Conservation (phyloP, 176 grass and related monocot species). For the Oryza glumipatula region DNA sequence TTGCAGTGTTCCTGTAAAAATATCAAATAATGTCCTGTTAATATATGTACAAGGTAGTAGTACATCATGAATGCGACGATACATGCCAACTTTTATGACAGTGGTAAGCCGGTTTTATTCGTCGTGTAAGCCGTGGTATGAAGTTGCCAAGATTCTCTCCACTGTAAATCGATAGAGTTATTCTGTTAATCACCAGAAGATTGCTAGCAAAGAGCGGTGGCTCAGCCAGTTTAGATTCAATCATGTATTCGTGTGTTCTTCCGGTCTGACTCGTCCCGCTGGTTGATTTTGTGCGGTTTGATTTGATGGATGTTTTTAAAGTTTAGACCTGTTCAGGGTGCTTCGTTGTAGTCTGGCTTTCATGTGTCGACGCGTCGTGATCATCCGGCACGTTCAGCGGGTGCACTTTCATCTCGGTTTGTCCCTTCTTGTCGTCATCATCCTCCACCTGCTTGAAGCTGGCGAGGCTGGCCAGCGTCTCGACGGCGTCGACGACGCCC, state of each 20-base stretch:
- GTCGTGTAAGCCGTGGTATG: conserved; percentile 24
- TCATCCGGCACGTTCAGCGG: conserved; percentile 45
- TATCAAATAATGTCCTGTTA: not conserved
- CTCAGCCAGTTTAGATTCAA: conserved; percentile 17
- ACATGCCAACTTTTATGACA: conserved; percentile 7
- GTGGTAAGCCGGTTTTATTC: conserved; percentile 43
- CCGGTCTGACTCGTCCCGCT: not conserved
- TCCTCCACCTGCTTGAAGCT: conserved; percentile 53
- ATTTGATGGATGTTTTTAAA: not conserved
- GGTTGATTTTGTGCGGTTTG: not conserved
- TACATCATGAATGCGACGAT: not conserved
- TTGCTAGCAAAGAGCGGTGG: not conserved
- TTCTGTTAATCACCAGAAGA: not conserved
- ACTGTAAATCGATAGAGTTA: conserved; percentile 27
- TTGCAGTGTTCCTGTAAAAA: not conserved
- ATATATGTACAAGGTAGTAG: conserved; percentile 24
- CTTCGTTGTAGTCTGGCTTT: conserved; percentile 26
- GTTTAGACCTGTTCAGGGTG: conserved; percentile 26
- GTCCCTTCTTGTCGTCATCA: conserved; percentile 52
- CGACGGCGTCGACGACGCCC: conserved; percentile 63
- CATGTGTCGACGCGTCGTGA: conserved; percentile 1
- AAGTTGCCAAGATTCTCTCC: conserved; percentile 29
- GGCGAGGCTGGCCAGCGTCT: conserved; percentile 50
- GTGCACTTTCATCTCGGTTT: conserved; percentile 45
- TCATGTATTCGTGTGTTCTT: not conserved